phyloP scores from a whole-genome alignment of 2,329 filamentous ascomycete genomes.

The Didymella exigua region DNA sequence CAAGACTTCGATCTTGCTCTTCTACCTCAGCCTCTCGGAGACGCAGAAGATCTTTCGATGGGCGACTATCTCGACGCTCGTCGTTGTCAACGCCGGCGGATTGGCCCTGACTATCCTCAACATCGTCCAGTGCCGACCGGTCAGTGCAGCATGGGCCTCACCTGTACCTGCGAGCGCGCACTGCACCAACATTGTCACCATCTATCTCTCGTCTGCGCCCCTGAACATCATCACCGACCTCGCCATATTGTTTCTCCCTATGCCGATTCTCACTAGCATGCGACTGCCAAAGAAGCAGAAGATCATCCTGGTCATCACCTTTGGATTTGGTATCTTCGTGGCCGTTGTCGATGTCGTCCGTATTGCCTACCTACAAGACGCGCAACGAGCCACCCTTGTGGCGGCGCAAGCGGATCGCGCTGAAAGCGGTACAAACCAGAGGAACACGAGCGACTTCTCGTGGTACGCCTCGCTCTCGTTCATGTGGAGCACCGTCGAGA shows the following conservation, averaged over 20 bases:
- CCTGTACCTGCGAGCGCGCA: conserved; percentile 53
- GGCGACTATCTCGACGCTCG: conserved; percentile 80
- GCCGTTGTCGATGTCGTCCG: conserved; percentile 86
- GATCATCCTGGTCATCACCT: conserved; percentile 83
- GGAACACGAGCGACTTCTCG: conserved; percentile 58
- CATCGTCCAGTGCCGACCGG: conserved; percentile 81
- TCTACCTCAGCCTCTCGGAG: conserved; percentile 83
- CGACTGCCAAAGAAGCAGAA: conserved; percentile 84
- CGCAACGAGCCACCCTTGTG: conserved; percentile 57
- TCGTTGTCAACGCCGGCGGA: conserved; percentile 79
- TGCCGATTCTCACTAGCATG: conserved; percentile 81
- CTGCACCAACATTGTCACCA: conserved; percentile 67
- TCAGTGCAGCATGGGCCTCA: conserved; percentile 69
- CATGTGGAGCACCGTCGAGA: conserved; percentile 94
- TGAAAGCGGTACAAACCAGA: conserved; percentile 35
- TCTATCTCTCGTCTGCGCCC: conserved; percentile 77
- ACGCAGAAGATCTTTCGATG: conserved; percentile 78
- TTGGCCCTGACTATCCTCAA: conserved; percentile 82
- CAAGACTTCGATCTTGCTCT: conserved; percentile 90
- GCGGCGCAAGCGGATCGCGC: conserved; percentile 43
- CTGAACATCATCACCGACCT: conserved; percentile 92
- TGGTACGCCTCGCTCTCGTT: conserved; percentile 82
- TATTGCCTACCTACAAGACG: conserved; percentile 86
- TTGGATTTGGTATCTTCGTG: conserved; percentile 85
- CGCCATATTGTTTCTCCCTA: conserved; percentile 82